These are phyloP conservation scores for Rhodosporidiobolus odoratus DNA, from an alignment of 768 basidiomycete species.

Conservation along the genomic window DNA sequence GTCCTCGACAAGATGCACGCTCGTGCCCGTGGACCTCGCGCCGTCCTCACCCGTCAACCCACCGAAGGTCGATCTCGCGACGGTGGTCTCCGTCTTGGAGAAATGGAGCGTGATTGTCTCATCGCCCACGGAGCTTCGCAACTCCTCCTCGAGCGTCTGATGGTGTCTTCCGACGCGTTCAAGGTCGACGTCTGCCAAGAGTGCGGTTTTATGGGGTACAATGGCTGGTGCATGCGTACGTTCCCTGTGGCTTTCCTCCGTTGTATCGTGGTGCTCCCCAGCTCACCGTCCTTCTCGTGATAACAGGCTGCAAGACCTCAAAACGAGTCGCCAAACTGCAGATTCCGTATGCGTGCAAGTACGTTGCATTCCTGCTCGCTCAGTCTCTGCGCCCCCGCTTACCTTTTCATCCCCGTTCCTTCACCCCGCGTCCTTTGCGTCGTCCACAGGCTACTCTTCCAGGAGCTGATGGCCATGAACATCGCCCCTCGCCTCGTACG, in stretches of 20 bases:
- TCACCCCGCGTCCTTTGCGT: slow-evolving; percentile 60
- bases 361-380: slow-evolving; percentile 40
- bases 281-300: slow-evolving; percentile 46
- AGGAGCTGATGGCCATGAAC: slow-evolving; percentile 92
- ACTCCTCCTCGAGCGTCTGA: slow-evolving; percentile 87
- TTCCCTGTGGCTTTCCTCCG: background rate
- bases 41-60: slow-evolving; percentile 91
- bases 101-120: slow-evolving; percentile 96
- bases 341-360: slow-evolving; percentile 88
- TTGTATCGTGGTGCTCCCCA: background rate
- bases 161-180: slow-evolving; percentile 98
- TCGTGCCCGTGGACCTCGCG: slow-evolving; percentile 90
- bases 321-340: slow-evolving; percentile 93
- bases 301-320: slow-evolving; percentile 91
- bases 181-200: slow-evolving; percentile 91
- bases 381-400: background rate
- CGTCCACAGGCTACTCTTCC: slow-evolving; percentile 56
- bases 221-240: slow-evolving; percentile 41
- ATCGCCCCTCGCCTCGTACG: slow-evolving; percentile 83
- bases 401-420: background rate
- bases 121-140: slow-evolving; percentile 93
- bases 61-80: slow-evolving; percentile 97
- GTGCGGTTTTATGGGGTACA: slow-evolving; percentile 78
- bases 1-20: slow-evolving; percentile 99
- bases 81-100: slow-evolving; percentile 91